Evolutionary conservation across 2,329 filamentous ascomycete genomes (phyloP).

Genomic region (Phialophora verrucosa): DNA sequence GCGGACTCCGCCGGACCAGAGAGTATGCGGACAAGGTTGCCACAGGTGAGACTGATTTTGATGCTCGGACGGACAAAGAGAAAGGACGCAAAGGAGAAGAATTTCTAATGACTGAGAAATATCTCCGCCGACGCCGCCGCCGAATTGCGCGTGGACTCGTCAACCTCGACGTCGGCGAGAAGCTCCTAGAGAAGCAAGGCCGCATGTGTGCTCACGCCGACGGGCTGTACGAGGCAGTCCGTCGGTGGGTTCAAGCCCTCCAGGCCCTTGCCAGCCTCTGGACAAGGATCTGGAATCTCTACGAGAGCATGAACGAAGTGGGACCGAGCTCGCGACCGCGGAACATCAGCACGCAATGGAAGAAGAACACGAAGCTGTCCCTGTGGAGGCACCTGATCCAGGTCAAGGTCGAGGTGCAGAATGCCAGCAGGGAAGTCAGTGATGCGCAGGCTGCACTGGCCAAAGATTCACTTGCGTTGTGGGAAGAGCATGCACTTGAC

Average conservation of each 20-base stretch:
- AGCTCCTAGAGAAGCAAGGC: neutral
- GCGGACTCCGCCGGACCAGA: neutral
- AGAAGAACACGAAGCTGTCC: neutral
- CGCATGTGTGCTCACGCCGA: neutral
- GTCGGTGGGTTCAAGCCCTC: neutral
- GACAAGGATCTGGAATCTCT: slow-evolving; percentile 8
- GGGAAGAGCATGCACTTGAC: neutral
- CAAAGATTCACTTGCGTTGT: neutral
- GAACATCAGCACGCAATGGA: neutral
- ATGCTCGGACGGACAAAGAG: neutral
- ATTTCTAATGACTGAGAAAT: neutral
- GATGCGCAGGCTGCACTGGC: neutral
- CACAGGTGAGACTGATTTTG: neutral
- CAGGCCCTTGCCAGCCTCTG: slow-evolving; percentile 1
- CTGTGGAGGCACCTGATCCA: neutral
- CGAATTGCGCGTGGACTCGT: neutral
- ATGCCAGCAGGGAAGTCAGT: neutral
- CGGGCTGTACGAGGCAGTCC: neutral
- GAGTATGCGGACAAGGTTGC: neutral
- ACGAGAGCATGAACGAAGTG: slow-evolving; percentile 1
- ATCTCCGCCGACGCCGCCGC: neutral
- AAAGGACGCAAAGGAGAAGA: neutral
- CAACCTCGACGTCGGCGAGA: neutral
- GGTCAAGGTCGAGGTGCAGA: neutral
- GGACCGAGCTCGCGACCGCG: neutral